A percentile compares a stretch with the other conserved stretches of the same genome.
These are phyloP conservation scores for Solanum pimpinellifolium DNA, from an alignment of 257 asterid species.

Conservation along the genomic window DNA sequence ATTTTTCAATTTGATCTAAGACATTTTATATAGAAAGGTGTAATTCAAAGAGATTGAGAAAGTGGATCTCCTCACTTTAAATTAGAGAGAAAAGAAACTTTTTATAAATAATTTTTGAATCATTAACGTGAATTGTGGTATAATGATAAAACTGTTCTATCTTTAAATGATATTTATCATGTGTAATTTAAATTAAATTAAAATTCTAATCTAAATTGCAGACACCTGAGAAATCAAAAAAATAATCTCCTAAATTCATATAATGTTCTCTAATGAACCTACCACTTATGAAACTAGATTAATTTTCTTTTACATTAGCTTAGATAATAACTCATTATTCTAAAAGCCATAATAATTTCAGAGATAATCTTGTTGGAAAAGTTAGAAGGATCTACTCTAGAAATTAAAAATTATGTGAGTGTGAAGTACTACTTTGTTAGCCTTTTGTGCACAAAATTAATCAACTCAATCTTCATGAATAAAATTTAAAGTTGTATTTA, in stretches of 20 bases:
- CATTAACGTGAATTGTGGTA: too few species aligned
- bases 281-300: not conserved
- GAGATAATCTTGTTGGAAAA: not conserved
- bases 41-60: not conserved
- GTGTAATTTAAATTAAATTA: too few species aligned
- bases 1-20: not conserved
- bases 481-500: not conserved
- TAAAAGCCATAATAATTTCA: not conserved
- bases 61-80: not conserved
- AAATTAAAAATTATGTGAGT: not conserved
- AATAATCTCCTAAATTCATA: too few species aligned
- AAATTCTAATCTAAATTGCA: too few species aligned
- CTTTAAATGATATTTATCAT: accelerated
- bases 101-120: too few species aligned
- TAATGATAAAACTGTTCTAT: accelerated
- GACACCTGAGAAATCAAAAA: too few species aligned
- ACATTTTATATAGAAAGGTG: not conserved
- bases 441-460: not conserved
- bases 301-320: not conserved
- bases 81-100: not conserved
- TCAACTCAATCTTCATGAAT: not conserved
- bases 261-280: not conserved
- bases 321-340: not conserved
- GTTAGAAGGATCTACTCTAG: not conserved
- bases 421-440: not conserved